These are phyloP conservation scores for Fusarium sp. DNA, from an alignment of 2,329 filamentous ascomycete genomes.

Conservation along the genomic window DNA sequence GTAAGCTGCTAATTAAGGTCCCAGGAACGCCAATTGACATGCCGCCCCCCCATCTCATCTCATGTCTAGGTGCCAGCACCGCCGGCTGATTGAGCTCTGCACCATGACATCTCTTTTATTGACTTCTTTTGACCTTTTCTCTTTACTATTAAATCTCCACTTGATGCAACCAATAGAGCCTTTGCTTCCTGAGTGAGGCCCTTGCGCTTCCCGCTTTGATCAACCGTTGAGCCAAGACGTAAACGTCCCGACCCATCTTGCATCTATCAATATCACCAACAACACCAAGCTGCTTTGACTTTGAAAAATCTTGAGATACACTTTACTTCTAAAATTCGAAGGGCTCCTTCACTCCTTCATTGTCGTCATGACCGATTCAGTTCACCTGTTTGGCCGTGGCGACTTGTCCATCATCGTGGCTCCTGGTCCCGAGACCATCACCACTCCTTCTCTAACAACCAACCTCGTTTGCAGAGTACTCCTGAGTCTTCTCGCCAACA, in stretches of 20 bases:
- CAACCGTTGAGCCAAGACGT: slow-evolving; percentile 38
- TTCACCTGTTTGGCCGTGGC: slow-evolving; percentile 37
- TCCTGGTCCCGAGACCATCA: slow-evolving; percentile 43
- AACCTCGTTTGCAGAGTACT: slow-evolving; percentile 65
- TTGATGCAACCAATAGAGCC: slow-evolving; percentile 16
- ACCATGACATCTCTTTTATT: slow-evolving; percentile 10
- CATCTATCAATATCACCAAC: slow-evolving; percentile 17
- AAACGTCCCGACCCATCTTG: slow-evolving; percentile 16
- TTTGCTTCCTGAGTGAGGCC: slow-evolving; percentile 14
- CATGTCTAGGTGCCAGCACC: slow-evolving; percentile 17
- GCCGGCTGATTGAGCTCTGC: slow-evolving; percentile 25
- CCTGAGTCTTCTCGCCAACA: slow-evolving; percentile 59
- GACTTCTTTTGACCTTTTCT: background rate
- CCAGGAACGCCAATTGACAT: slow-evolving; percentile 18
- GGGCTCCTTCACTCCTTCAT: background rate
- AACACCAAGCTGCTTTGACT: slow-evolving; percentile 18
- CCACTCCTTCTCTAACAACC: slow-evolving; percentile 51
- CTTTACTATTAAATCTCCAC: slow-evolving; percentile 12
- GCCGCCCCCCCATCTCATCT: slow-evolving; percentile 2
- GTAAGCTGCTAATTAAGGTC: slow-evolving; percentile 28
- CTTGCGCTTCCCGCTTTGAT: slow-evolving; percentile 32
- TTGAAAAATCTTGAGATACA: background rate
- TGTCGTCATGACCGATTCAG: slow-evolving; percentile 31
- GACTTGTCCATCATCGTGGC: slow-evolving; percentile 39
- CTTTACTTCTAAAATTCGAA: background rate